phyloP scores from a whole-genome alignment of 371 early-diverging fungal genomes.

The Haplosporangium sp. region DNA sequence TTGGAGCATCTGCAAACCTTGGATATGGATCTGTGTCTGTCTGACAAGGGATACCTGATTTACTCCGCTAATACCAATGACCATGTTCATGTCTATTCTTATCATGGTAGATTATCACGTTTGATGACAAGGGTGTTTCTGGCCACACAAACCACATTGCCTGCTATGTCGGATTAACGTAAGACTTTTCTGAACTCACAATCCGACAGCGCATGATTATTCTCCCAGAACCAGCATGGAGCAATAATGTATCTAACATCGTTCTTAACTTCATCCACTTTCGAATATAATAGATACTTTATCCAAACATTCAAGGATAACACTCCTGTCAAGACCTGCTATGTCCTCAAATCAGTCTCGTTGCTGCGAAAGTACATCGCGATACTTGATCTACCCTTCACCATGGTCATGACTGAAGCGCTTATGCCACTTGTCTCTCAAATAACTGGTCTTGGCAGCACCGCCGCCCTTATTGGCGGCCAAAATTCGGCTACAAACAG shows the following conservation, averaged over 20 bases:
- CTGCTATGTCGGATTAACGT: constrained; percentile 82
- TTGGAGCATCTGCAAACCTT: not conserved
- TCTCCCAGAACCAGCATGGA: no score
- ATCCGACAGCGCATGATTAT: no score
- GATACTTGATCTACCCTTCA: constrained; percentile 64
- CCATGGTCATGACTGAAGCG: constrained; percentile 39
- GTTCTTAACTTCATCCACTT: not conserved
- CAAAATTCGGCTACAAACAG: constrained; percentile 3
- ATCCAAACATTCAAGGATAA: constrained; percentile 51
- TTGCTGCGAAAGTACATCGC: constrained; percentile 84
- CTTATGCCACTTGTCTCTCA: constrained; percentile 36
- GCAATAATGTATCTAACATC: not conserved
- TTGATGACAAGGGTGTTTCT: constrained; percentile 93
- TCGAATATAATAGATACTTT: constrained; percentile 29
- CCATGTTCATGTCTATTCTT: not conserved
- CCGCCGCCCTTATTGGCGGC: constrained; percentile 18
- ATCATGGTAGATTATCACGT: constrained; percentile 83
- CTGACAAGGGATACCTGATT: not conserved
- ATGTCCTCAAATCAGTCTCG: constrained; percentile 71
- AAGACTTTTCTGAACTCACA: constrained; percentile 23
- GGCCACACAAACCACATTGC: constrained; percentile 96
- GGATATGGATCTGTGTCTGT: not conserved
- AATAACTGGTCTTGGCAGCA: constrained; percentile 16
- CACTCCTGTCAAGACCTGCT: constrained; percentile 56
- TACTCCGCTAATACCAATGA: not conserved